These are phyloP conservation scores for Ceratobasidium sp. DNA, from an alignment of 1,284 basidiomycete genomes.

Conservation along the genomic window DNA sequence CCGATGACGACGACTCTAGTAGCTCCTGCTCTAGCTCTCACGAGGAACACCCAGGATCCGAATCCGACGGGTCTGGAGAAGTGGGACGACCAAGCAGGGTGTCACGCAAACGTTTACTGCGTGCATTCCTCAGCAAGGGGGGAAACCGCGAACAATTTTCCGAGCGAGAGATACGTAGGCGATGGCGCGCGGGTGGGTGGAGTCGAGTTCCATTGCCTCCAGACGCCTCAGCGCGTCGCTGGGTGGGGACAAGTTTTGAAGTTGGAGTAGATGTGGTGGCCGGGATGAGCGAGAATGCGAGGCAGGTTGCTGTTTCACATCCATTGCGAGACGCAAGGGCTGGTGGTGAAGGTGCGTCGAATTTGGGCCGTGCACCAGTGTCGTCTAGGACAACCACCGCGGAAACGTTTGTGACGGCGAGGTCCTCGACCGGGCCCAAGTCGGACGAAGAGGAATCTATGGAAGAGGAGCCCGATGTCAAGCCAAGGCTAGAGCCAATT, in stretches of 20 bases:
- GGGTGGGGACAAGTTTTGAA: slow-evolving; percentile 78
- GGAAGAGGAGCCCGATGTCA: neutral
- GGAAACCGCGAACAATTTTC: slow-evolving; percentile 21
- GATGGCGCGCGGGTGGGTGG: slow-evolving; percentile 25
- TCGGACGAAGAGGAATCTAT: slow-evolving; percentile 15
- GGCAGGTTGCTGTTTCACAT: neutral
- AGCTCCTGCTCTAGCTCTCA: slow-evolving; percentile 36
- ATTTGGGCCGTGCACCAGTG: neutral
- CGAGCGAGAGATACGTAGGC: slow-evolving; percentile 29
- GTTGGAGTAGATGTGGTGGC: slow-evolving; percentile 66
- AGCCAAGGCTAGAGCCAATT: neutral
- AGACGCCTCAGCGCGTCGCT: slow-evolving; percentile 46
- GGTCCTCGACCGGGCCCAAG: neutral
- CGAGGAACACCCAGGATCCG: slow-evolving; percentile 44
- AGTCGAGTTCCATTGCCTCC: slow-evolving; percentile 22
- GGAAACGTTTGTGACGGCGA: slow-evolving; percentile 31
- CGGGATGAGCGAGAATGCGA: slow-evolving; percentile 9
- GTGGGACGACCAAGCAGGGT: neutral
- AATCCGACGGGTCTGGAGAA: neutral
- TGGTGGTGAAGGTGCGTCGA: neutral
- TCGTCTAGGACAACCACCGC: slow-evolving; percentile 20
- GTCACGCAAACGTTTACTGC: slow-evolving; percentile 18
- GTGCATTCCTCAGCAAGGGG: slow-evolving; percentile 14
- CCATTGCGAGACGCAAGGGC: slow-evolving; percentile 7
- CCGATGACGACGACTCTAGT: neutral